phyloP scores from a whole-genome alignment of 805 yeast species.

The Saccharomyces eubayanus region DNA sequence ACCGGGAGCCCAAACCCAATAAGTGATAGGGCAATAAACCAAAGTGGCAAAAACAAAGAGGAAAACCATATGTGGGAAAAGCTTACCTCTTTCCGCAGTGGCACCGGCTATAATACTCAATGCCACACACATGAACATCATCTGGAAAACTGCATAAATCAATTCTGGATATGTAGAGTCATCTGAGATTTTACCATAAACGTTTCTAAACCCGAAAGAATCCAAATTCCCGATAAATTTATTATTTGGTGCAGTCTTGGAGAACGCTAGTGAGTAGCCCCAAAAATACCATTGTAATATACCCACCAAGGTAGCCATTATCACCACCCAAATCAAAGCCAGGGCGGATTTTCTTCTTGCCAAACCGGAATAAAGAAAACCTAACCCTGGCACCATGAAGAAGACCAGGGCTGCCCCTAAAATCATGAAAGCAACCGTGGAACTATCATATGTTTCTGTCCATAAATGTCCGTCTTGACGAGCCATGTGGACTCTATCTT shows the following conservation, averaged over 20 bases:
- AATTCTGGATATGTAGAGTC: conserved; percentile 63
- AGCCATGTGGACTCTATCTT: conserved; percentile 3
- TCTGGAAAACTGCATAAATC: conserved; percentile 78
- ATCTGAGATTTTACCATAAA: conserved; percentile 38
- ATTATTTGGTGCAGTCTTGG: conserved; percentile 60
- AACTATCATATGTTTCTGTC: conserved; percentile 37
- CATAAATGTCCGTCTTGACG: conserved; percentile 13
- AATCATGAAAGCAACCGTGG: conserved; percentile 44
- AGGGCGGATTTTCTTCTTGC: conserved; percentile 87
- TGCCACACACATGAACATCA: conserved; percentile 89
- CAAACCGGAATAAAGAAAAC: conserved; percentile 83
- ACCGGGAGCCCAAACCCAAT: conserved; percentile 87
- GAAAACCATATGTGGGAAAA: conserved; percentile 76
- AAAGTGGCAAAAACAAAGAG: conserved; percentile 82
- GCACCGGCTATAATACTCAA: conserved; percentile 88
- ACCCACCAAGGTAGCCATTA: conserved; percentile 65
- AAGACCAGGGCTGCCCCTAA: conserved; percentile 65
- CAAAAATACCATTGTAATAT: conserved; percentile 93
- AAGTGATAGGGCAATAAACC: conserved; percentile 90
- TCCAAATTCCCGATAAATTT: conserved; percentile 82
- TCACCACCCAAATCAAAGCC: conserved; percentile 72
- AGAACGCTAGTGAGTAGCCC: conserved; percentile 93
- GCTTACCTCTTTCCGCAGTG: conserved; percentile 85
- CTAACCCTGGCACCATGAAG: conserved; percentile 92
- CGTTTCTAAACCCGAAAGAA: conserved; percentile 71